Conservation (phyloP, 2,329 filamentous ascomycete genomes). For the Claviceps sp. region DNA sequence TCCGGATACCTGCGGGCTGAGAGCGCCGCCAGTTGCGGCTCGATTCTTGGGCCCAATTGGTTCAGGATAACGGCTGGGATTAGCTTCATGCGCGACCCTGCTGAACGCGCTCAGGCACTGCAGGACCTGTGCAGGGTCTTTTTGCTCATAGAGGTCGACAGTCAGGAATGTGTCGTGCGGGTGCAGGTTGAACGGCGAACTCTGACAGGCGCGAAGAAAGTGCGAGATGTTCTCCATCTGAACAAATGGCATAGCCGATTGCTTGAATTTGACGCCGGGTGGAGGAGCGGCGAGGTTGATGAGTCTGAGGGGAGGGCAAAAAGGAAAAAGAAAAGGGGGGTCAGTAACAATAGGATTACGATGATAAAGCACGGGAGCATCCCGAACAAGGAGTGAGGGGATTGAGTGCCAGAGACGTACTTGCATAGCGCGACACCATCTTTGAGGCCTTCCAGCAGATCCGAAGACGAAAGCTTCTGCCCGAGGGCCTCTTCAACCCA, state of each 20-base stretch:
- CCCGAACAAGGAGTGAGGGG: too few relatives aligned
- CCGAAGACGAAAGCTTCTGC: conserved; percentile 55
- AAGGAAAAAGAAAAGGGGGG: background rate
- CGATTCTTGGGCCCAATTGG: conserved; percentile 61
- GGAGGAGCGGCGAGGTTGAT: conserved; percentile 67
- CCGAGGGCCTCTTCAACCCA: conserved; percentile 81
- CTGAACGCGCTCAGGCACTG: conserved; percentile 91
- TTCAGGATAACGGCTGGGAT: conserved; percentile 60
- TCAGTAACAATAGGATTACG: background rate
- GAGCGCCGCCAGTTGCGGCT: conserved; percentile 23
- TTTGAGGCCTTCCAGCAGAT: conserved; percentile 75
- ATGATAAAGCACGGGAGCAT: background rate
- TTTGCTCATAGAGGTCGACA: conserved; percentile 88
- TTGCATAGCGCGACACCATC: conserved; percentile 90
- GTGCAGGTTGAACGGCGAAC: conserved; percentile 71
- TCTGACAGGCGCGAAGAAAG: conserved; percentile 80
- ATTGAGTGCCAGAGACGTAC: conserved; percentile 33
- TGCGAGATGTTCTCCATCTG: conserved; percentile 99
- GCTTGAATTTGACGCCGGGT: conserved; percentile 77
- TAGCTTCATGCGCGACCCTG: conserved; percentile 62
- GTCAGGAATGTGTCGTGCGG: conserved; percentile 95
- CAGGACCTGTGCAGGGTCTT: conserved; percentile 90
- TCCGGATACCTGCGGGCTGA: conserved; percentile 57
- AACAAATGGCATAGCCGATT: conserved; percentile 90
- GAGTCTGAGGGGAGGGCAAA: conserved; percentile 41